These are phyloP conservation scores for Trichoderma harzianum DNA, from an alignment of 2,329 filamentous ascomycete genomes.

Conservation along the genomic window DNA sequence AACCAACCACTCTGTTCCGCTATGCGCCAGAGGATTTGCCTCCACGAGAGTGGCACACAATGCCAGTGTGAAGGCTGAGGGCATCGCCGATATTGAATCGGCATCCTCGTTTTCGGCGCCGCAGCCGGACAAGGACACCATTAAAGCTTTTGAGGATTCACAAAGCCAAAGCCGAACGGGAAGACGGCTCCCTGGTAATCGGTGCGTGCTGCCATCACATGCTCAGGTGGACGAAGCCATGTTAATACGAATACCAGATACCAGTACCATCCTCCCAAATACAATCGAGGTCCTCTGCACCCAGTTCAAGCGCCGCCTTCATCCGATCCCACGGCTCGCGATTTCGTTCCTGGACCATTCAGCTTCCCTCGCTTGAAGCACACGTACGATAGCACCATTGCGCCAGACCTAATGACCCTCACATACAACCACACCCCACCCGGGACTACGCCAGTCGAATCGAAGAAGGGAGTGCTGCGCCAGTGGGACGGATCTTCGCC, in stretches of 20 bases:
- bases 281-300: slow-evolving; percentile 88
- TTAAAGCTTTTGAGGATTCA: slow-evolving; percentile 41
- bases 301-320: slow-evolving; percentile 85
- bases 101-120: slow-evolving; percentile 48
- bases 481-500: slow-evolving; percentile 87
- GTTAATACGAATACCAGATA: slow-evolving; percentile 57
- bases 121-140: slow-evolving; percentile 35
- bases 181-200: slow-evolving; percentile 44
- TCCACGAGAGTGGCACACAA: slow-evolving; percentile 43
- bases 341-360: slow-evolving; percentile 90
- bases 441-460: slow-evolving; percentile 56
- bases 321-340: slow-evolving; percentile 81
- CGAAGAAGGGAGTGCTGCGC: slow-evolving; percentile 63
- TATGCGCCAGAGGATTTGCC: slow-evolving; percentile 40
- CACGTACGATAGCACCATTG: slow-evolving; percentile 83
- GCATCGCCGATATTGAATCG: slow-evolving; percentile 48
- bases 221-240: not conserved
- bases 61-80: slow-evolving; percentile 26
- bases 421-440: slow-evolving; percentile 84
- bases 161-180: slow-evolving; percentile 36
- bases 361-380: slow-evolving; percentile 81
- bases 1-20: slow-evolving; percentile 24
- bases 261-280: slow-evolving; percentile 91
- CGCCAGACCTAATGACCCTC: slow-evolving; percentile 82
- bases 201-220: slow-evolving; percentile 34